Base-by-base conservation (phyloP, 805 yeast species). In the Starmerella ratchasimensis region DNA sequence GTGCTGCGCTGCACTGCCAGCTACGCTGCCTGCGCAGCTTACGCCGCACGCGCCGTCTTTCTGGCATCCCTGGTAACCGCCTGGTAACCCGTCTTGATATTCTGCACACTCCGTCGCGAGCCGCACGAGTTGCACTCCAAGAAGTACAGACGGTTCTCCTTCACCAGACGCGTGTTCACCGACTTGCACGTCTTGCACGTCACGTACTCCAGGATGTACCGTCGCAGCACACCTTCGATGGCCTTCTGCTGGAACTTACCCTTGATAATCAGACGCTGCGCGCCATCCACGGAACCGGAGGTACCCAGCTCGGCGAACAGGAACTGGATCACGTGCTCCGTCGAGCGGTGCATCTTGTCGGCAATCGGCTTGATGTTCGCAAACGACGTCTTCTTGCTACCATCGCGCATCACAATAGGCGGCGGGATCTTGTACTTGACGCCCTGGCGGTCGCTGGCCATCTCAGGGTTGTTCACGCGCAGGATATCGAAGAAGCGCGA, bases 21-120 rank as follows among this genome's bases (percentile, higher is more conserved):
- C 5, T 7, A 26, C 13, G 20, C 19, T 15, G 31, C 20, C 13
- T 5, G 17, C 9, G 19, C 6, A 15, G 17, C 33, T 14, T 41
- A 32, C 9, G 47, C 43, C 5, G 45, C 47, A 26, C 46, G 43
- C 16, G 49, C 49, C 44, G 40, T 43, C 36, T 45, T 42, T 26
- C 50, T 23, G 29, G 52, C 49, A 34, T 59, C 54, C 29, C 58
- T 48, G 41, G 60, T 57, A 41, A 59, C 57, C 52, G 98, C 99
- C 69, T 86, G 95, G 94, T 82, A 90, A 79, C 99, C 99, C 34
- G 96, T 82, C 75, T 93, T 90, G 64, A 90, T 90, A 33, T 95
- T 83, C 51, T 90, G 75, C 41, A 90, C 99, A 35, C 96, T 84
- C 67, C 95, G 79, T 34, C 96, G 76, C 34, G 94, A 81, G 51